Conservation (phyloP, 1,284 basidiomycete genomes). For the Trametes hirsuta region DNA sequence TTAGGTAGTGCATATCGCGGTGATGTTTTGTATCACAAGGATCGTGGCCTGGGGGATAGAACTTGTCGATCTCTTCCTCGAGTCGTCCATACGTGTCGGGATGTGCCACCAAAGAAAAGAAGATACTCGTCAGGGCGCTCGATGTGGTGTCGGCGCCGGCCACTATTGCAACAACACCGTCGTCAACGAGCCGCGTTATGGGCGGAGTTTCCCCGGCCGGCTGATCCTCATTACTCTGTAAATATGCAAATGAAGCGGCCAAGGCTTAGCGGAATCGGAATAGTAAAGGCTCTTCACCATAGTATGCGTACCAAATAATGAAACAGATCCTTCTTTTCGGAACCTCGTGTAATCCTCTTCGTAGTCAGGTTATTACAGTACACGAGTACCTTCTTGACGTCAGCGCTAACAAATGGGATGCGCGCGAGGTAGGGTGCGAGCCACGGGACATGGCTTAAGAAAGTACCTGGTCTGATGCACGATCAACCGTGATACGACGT, state of each 20-base stretch:
- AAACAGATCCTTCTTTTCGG: slow-evolving; percentile 27
- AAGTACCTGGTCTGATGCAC: background rate
- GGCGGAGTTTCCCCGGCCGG: slow-evolving; percentile 12
- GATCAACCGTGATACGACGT: background rate
- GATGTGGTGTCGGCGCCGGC: slow-evolving; percentile 39
- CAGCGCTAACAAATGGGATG: slow-evolving; percentile 1
- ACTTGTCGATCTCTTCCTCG: slow-evolving; percentile 34
- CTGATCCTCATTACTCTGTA: slow-evolving; percentile 27
- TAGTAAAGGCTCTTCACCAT: background rate
- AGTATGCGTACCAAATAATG: slow-evolving; percentile 22
- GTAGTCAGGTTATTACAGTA: slow-evolving; percentile 12
- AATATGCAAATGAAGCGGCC: too few species aligned
- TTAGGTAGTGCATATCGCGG: slow-evolving; percentile 34
- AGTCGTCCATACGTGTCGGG: slow-evolving; percentile 23
- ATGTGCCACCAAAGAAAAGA: slow-evolving; percentile 27
- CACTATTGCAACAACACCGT: slow-evolving; percentile 24
- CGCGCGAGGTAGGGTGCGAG: background rate
- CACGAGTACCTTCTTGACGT: background rate
- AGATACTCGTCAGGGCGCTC: slow-evolving; percentile 21
- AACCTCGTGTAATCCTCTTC: slow-evolving; percentile 16
- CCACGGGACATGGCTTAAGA: slow-evolving; percentile 18
- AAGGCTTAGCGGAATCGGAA: too few species aligned
- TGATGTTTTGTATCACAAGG: slow-evolving; percentile 28
- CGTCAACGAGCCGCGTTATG: slow-evolving; percentile 9
- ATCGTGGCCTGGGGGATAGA: slow-evolving; percentile 32